Evolutionary conservation across 495 filamentous ascomycete species (phyloP).

Genomic region (Chaetomium fimeti): DNA sequence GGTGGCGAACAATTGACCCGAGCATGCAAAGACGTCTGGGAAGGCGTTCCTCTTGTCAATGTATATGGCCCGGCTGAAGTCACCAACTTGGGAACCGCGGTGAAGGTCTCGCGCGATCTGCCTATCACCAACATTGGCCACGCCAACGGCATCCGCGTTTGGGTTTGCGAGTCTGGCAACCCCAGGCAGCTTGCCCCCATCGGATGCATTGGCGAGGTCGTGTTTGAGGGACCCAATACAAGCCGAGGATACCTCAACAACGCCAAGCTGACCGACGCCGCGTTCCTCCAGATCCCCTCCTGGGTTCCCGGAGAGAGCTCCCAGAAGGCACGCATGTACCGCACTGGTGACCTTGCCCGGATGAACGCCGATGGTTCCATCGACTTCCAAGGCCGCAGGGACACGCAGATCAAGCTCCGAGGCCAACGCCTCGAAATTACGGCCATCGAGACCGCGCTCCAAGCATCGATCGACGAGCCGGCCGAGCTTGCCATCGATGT

Average conservation of each 20-base stretch:
- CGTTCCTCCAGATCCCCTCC: background rate
- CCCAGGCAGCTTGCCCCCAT: constrained; percentile 10
- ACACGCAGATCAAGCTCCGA: constrained; percentile 35
- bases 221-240: constrained; percentile 12
- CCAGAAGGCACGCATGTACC: constrained; percentile 43
- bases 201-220: constrained; percentile 14
- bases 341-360: constrained; percentile 57
- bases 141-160: constrained; percentile 12
- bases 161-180: constrained; percentile 14
- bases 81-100: constrained; percentile 23
- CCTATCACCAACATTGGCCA: constrained; percentile 14
- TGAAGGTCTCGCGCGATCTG: background rate
- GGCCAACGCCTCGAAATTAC: constrained; percentile 37
- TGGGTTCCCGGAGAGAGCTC: constrained; percentile 4
- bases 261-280: background rate
- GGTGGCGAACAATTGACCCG: constrained; percentile 17
- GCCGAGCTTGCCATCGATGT: constrained; percentile 10
- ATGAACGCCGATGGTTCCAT: constrained; percentile 52
- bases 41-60: constrained; percentile 40
- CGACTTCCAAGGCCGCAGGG: constrained; percentile 42
- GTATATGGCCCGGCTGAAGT: constrained; percentile 55
- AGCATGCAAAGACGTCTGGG: constrained; percentile 18
- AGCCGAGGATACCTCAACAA: constrained; percentile 14
- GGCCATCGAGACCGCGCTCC: constrained; percentile 55
- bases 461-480: background rate